Evolutionary conservation across 768 basidiomycete species (phyloP), one percentile per base, ranked within the genome.

Genomic region (Podaxis sp.): DNA sequence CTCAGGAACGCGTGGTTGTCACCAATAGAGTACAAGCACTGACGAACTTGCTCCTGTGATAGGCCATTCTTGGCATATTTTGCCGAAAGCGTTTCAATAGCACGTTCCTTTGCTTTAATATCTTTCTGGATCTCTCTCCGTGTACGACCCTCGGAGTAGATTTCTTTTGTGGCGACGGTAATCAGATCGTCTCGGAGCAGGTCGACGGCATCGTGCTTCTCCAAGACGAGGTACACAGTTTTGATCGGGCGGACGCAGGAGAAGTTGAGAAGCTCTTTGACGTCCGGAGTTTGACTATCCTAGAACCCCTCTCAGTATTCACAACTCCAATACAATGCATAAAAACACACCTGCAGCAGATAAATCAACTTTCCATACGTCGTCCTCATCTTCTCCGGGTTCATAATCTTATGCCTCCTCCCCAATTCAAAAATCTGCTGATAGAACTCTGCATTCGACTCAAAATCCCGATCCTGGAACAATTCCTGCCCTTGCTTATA

Each of bases 1-100:
- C 92, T 84, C 63, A 93, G 74, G 79, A 94, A 94, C 10, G 92
- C 90, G 68, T 93, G 90, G 67, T 94, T 94, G 72, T 94, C 92
- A 2, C 92, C 92, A 54, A 94, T 93, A 66, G 88, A 90, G 70
- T 93, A 94, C 53, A 94, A 71, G 68, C 91, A 93, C 68, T 92
- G 89, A 32, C 87, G 81, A 9, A 91, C 75, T 50, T 79, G 73
- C 68, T 93, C 91, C 64, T 86, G 86, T 11, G 78, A 74, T 18
- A 91, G 78, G 5, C 80, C 82, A 16, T 78, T 74, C 18, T 81
- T 78, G 28, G 82, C 77, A 67, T 91, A 92, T 37, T 82, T 84
- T 21, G 77, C 55, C 1, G 91, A 82, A 2, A 94, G 82, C 0
- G 77, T 77, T 71, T 93, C 92, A 62, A 94, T 91, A 11, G 92